A percentile compares a stretch with the other conserved stretches of the same genome.
Conservation (phyloP, 352 stramenopile species). For the Pseudoperonospora humuli region DNA sequence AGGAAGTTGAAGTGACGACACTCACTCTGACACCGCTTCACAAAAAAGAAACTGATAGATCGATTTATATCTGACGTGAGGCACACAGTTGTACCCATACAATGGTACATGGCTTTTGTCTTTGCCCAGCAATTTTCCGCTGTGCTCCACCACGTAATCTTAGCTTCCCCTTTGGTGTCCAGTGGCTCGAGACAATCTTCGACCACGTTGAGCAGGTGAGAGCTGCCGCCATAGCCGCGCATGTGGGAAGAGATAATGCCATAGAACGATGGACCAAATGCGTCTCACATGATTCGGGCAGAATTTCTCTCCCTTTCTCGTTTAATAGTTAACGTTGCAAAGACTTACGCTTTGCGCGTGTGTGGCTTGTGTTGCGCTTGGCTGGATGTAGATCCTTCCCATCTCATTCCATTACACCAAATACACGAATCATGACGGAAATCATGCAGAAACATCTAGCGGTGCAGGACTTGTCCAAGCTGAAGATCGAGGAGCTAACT, state of each 20-base stretch:
- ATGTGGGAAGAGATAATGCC: background rate
- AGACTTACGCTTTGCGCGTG: background rate
- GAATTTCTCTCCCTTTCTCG: no score
- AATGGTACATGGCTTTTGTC: conserved; percentile 3
- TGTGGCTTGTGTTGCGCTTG: background rate
- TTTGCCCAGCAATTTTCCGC: conserved; percentile 28
- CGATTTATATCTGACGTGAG: no score
- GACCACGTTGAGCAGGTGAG: conserved; percentile 22
- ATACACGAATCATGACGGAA: conserved; percentile 41
- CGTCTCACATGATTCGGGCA: background rate
- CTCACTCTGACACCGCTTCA: no score
- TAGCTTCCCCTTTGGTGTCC: conserved; percentile 22
- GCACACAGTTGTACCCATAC: conserved; percentile 4
- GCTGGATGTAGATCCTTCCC: background rate
- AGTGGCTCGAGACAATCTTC: conserved; percentile 26
- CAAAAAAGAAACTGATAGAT: no score
- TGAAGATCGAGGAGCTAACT: conserved; percentile 95
- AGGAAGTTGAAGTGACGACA: no score
- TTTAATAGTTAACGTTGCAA: background rate
- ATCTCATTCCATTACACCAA: background rate
- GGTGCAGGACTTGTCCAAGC: conserved; percentile 91
- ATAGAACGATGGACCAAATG: background rate
- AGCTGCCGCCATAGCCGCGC: background rate
- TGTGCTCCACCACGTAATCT: conserved; percentile 20
- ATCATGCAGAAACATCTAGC: conserved; percentile 70